These are phyloP conservation scores for Withania somnifera DNA, from an alignment of 305 asterid genomes.

Conservation along the genomic window DNA sequence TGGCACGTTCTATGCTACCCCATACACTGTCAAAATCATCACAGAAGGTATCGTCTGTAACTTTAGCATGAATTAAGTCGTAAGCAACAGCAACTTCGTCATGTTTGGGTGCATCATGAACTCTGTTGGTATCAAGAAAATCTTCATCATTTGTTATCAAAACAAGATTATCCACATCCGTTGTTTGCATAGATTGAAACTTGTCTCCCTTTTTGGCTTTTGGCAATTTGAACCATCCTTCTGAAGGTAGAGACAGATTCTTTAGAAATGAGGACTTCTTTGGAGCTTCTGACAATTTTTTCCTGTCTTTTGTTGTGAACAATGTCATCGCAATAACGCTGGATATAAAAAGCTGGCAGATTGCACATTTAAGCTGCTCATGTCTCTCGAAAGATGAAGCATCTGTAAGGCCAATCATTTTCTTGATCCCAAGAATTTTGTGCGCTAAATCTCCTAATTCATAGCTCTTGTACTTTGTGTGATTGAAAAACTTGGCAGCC, in stretches of 20 bases:
- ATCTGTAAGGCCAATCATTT: constrained; percentile 54
- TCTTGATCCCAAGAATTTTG: constrained; percentile 52
- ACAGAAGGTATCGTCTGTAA: not conserved
- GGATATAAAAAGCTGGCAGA: constrained; percentile 77
- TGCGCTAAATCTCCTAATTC: constrained; percentile 50
- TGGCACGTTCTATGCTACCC: not conserved
- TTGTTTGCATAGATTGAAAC: not conserved
- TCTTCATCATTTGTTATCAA: not conserved
- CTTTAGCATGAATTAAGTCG: not conserved
- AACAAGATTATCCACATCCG: not conserved
- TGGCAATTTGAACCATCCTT: constrained; percentile 59
- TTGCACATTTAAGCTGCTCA: constrained; percentile 59
- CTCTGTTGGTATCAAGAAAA: not conserved
- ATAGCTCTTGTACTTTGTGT: constrained; percentile 35
- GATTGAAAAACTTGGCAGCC: constrained; percentile 44
- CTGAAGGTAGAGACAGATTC: constrained; percentile 43
- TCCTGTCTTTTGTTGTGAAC: constrained; percentile 24
- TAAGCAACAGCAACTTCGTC: constrained; percentile 8
- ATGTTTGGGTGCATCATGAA: not conserved
- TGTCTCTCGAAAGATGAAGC: constrained; percentile 65
- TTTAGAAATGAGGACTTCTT: constrained; percentile 39
- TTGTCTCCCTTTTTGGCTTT: constrained; percentile 21
- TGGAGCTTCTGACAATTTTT: constrained; percentile 9
- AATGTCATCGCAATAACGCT: constrained; percentile 56
- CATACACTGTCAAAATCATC: not conserved